phyloP scores from a whole-genome alignment of 2,329 filamentous ascomycete species.

The Diaporthe citrichinensis region DNA sequence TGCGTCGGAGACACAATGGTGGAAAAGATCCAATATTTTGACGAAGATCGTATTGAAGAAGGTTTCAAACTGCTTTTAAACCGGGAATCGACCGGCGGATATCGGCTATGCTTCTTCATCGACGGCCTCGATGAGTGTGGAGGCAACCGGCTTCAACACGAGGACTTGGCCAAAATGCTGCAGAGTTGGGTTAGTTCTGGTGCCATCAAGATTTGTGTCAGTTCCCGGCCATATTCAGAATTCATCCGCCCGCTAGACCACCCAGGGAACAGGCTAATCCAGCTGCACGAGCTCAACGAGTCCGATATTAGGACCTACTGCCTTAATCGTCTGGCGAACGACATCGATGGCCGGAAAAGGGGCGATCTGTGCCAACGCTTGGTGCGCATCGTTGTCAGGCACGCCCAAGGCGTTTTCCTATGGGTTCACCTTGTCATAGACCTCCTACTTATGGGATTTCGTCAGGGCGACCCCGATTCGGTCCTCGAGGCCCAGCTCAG shows the following conservation, averaged over 20 bases:
- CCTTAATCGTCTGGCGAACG: background rate
- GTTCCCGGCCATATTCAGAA: conserved; percentile 30
- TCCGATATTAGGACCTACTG: conserved; percentile 23
- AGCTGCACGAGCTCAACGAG: conserved; percentile 23
- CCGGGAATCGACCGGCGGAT: background rate
- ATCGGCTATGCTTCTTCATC: conserved; percentile 27
- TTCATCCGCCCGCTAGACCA: background rate
- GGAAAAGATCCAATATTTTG: background rate
- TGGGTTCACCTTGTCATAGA: conserved; percentile 35
- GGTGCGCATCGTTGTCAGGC: background rate
- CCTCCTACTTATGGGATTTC: background rate
- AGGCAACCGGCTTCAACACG: conserved; percentile 3
- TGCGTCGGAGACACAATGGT: background rate
- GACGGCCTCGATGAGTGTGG: conserved; percentile 33
- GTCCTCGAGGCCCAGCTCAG: background rate
- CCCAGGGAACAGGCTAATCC: background rate
- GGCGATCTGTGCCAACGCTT: background rate
- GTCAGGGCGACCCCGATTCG: background rate
- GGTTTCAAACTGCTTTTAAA: conserved; percentile 2
- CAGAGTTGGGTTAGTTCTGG: background rate
- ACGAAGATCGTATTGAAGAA: background rate
- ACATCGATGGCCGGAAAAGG: background rate
- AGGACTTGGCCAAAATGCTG: background rate
- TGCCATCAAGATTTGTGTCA: conserved; percentile 25
- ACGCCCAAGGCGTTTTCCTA: conserved; percentile 23